Percentiles rank a stretch among this genome's conserved stretches.
These are phyloP conservation scores for Monosporascus sp. DNA, from an alignment of 2,329 filamentous ascomycete genomes.

Conservation along the genomic window DNA sequence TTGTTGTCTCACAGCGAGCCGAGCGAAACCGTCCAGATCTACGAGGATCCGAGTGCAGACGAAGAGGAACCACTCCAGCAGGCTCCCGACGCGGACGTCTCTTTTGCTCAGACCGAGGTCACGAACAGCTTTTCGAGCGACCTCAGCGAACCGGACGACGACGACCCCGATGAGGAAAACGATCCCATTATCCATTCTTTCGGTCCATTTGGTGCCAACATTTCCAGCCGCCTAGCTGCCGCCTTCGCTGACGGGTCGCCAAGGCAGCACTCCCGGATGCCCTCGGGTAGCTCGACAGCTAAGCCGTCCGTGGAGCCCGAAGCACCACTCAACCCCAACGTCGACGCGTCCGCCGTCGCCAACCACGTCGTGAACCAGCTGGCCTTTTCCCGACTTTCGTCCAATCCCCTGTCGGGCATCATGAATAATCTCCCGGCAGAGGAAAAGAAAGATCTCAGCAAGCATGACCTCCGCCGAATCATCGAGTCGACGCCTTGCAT, in stretches of 20 bases:
- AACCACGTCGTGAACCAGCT: constrained; percentile 96
- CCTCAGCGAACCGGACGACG: constrained; percentile 57
- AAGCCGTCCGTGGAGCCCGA: constrained; percentile 22
- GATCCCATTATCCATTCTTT: constrained; percentile 91
- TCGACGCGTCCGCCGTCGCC: constrained; percentile 47
- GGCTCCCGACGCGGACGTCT: constrained; percentile 21
- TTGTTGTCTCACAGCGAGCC: constrained; percentile 36
- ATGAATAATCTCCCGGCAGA: constrained; percentile 75
- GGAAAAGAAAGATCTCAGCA: constrained; percentile 55
- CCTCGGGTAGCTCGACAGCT: constrained; percentile 16
- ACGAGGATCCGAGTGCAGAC: constrained; percentile 64
- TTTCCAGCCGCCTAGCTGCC: constrained; percentile 76
- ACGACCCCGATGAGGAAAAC: constrained; percentile 87
- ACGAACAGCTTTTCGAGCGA: constrained; percentile 55
- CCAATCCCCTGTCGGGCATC: constrained; percentile 84
- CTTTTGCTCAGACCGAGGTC: constrained; percentile 47
- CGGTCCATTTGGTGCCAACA: constrained; percentile 80
- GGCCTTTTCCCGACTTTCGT: constrained; percentile 88
- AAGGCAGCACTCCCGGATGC: constrained; percentile 30
- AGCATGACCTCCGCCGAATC: constrained; percentile 62
- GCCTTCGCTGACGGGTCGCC: constrained; percentile 65
- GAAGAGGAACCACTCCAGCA: constrained; percentile 42
- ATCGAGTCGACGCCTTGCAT: constrained; percentile 74
- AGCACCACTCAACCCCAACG: constrained; percentile 23
- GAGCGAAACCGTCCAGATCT: constrained; percentile 57